phyloP scores from a whole-genome alignment of 129 eudicot genomes.

The Artemisia tridentata region DNA sequence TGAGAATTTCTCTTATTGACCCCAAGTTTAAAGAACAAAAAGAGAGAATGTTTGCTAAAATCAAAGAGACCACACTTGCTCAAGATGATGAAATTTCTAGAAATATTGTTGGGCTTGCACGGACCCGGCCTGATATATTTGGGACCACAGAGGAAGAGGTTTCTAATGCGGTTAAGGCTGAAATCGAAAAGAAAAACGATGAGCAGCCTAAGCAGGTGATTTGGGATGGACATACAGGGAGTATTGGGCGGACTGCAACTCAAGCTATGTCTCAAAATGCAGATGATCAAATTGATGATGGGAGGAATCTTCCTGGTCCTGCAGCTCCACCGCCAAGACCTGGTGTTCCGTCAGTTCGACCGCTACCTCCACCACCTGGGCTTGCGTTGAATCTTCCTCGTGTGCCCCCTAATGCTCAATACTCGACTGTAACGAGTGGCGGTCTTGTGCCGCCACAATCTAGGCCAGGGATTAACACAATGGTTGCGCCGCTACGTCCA shows the following conservation, averaged over 20 bases:
- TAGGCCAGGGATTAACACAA: conserved; percentile 44
- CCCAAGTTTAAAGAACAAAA: conserved; percentile 93
- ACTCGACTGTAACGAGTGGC: conserved; percentile 40
- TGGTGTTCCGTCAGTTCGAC: conserved; percentile 64
- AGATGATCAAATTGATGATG: conserved; percentile 66
- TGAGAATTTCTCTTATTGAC: conserved; percentile 87
- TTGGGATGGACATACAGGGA: conserved; percentile 95
- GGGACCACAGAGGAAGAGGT: conserved; percentile 97
- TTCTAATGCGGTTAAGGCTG: conserved; percentile 83
- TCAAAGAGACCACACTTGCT: conserved; percentile 84
- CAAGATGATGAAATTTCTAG: conserved; percentile 80
- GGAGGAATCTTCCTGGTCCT: conserved; percentile 65
- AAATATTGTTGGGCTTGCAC: conserved; percentile 82
- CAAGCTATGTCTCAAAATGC: conserved; percentile 82
- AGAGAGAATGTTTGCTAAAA: conserved; percentile 95
- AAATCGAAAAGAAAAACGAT: conserved; percentile 82
- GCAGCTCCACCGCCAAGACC: conserved; percentile 79
- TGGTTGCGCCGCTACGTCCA: conserved; percentile 59
- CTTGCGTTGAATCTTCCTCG: conserved; percentile 75
- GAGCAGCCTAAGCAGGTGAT: conserved; percentile 91
- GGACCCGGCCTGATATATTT: conserved; percentile 89
- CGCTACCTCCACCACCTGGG: conserved; percentile 81
- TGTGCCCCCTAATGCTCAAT: conserved; percentile 53
- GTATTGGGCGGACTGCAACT: conserved; percentile 87
- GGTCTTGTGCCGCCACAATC: conserved; percentile 65